Base-by-base conservation (phyloP, 177 flowering plant species). In the Tripterygium wilfordii region DNA sequence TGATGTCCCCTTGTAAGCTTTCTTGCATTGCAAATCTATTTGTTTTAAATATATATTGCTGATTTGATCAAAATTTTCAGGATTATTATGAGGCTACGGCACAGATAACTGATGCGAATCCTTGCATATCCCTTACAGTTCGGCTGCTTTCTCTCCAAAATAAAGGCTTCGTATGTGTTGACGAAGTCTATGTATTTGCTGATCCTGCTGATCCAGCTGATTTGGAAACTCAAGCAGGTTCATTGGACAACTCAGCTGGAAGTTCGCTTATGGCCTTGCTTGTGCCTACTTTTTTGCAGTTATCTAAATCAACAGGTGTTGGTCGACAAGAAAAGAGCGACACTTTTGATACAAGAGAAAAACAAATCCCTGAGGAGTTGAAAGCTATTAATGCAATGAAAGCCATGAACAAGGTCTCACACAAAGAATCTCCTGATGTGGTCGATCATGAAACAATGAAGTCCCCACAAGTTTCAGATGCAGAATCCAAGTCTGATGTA, bases 61-160 rank as follows among this genome's bases (percentile, higher is more conserved):
- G 15, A 42, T 3, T 31, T 3, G 24, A 12, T 12, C 15, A 19
- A 28, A 32, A 1, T n/a, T 55, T 52, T 45, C 83, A 85, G 96
- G 84, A 79, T 53, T 53, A 69, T 25, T 83, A 71, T 36, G 98
- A 92, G 76, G 96, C 96, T 50, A 84, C 98, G 8, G 98, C 96
- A 45, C 86, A 86, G 71, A 80, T 92, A 23, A 65, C 62, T 57
- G 94, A 88, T 72, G 68, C 70, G 44, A 63, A 67, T 27, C 88
- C 98, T 25, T 86, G 91, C 71, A 52, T 60, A 14, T 71, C 75
- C 21, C 56, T 92, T 45, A 86, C 82, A 0, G 61, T 92, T 40
- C 82, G 89, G 1, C 60, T 92, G 66, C 74, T 88, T 15, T 88
- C 96, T 21, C 80, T 88, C 66, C 81, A 82, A 54, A 74, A 57